Evolutionary conservation across 108 stramenopile species (phyloP).

Genomic region (Skeletonema menzelii): DNA sequence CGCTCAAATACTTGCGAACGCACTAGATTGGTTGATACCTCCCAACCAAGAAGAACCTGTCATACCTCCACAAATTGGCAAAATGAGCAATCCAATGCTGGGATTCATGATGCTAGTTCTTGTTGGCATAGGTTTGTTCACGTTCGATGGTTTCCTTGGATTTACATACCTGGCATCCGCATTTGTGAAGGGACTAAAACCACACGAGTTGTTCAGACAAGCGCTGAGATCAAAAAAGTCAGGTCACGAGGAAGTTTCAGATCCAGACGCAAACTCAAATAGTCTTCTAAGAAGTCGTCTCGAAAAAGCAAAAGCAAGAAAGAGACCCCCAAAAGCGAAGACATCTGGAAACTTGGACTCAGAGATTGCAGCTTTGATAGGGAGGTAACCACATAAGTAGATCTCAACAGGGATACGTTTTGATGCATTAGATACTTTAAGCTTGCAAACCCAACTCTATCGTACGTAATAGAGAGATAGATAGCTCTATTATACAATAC

Average conservation of each 20-base stretch:
- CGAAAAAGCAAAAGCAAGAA: neutral
- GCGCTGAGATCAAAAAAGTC: constrained; percentile 45
- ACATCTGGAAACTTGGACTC: neutral
- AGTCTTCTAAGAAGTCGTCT: neutral
- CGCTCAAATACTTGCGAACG: constrained; percentile 80
- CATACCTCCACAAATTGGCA: constrained; percentile 51
- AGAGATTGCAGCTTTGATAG: neutral
- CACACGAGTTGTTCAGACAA: constrained; percentile 57
- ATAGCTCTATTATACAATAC: too few species aligned
- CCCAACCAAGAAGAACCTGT: constrained; percentile 22
- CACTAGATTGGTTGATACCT: constrained; percentile 83
- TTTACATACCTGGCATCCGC: constrained; percentile 79
- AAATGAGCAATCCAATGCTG: constrained; percentile 69
- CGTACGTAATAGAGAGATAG: too few species aligned
- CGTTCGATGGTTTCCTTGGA: constrained; percentile 84
- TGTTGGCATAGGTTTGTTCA: constrained; percentile 59
- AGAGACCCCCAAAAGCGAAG: neutral
- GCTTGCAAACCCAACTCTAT: too few species aligned
- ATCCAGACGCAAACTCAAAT: neutral
- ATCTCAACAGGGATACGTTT: too few species aligned
- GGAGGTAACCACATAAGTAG: constrained; percentile 1
- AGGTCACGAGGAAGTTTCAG: neutral
- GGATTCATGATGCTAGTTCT: constrained; percentile 71
- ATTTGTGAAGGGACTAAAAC: constrained; percentile 65
- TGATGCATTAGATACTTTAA: too few species aligned